Evolutionary conservation across 78 protist species (phyloP).

Genomic region (Mantamonas sphyraenae): DNA sequence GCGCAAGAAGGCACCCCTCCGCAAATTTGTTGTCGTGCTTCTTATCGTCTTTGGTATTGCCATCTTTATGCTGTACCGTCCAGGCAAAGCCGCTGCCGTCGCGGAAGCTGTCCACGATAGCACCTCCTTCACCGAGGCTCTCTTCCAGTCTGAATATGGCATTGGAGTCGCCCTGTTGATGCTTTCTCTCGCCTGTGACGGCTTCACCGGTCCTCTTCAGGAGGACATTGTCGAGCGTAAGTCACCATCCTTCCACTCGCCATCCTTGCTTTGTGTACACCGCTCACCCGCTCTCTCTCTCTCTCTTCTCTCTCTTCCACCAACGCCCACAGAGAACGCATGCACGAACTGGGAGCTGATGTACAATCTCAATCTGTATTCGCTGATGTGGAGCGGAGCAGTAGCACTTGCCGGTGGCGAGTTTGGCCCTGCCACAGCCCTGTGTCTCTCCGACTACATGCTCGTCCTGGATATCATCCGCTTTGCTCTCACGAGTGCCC

Average conservation of each 20-base stretch:
- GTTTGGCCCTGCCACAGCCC: neutral
- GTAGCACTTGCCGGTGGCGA: neutral
- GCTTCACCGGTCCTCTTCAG: slow-evolving; percentile 33
- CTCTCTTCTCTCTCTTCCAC: neutral
- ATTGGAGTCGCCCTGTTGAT: neutral
- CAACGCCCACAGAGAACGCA: neutral
- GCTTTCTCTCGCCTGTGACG: slow-evolving; percentile 26
- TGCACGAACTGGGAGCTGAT: neutral
- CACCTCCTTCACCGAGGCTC: neutral
- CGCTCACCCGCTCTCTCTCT: neutral
- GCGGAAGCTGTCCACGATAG: neutral
- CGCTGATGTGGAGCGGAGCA: neutral
- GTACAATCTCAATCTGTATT: no score
- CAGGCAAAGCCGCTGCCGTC: neutral
- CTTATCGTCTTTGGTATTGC: slow-evolving; percentile 13
- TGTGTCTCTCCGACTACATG: neutral
- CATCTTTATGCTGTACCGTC: slow-evolving; percentile 8
- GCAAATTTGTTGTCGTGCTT: slow-evolving; percentile 6
- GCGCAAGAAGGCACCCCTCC: neutral
- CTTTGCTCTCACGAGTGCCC: slow-evolving; percentile 6
- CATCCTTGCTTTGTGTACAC: neutral
- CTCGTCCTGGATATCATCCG: neutral
- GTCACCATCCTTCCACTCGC: neutral
- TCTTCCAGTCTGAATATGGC: neutral
- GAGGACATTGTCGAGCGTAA: neutral